Base-by-base conservation (phyloP, 495 filamentous ascomycete species). In the Venustampulla echinocandica region DNA sequence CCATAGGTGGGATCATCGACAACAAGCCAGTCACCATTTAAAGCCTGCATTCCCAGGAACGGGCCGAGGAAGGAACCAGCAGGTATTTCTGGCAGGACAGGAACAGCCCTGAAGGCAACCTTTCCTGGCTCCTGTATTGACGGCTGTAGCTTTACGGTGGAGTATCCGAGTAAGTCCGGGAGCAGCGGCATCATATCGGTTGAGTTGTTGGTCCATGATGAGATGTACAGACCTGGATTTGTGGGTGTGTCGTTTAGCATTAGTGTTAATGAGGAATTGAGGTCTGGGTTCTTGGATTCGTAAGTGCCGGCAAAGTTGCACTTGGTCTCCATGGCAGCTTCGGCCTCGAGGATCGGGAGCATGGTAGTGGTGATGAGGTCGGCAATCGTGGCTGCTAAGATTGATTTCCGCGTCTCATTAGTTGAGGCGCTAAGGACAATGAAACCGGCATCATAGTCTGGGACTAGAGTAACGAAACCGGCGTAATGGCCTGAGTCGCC, bases 371-470 rank as follows among this genome's bases (percentile, higher is more conserved):
- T 61, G 9, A 68, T 27, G 4, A 57, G 38, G 25, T 70, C 66
- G 38, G 64, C 62, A 33, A 69, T 59, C 49, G 53, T 23, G 14
- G 28, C 9, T 11, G 19, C 4, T 6, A 10, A 37, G 9, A 46
- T 14, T 11, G 13, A n/a, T 13, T 19, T 17, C 15, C 30, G 28
- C 13, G 11, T 20, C 2, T 5, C 2, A 22, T 27, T 28, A 7
- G 28, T 24, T 2, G 20, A 73, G 4, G 65, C 71, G 10, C 58
- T 60, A 1, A 77, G 54, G 6, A 81, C 50, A 0, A 64, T 64
- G 40, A 71, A 65, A 7, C 74, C 74, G n/a, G 73, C 59, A 39
- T 64, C 66, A 51, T 75, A 72, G 54, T 77, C 76, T 0, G 74
- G 73, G 21, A 69, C 57, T 0, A 80, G 58, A 0, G 60, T 69